Conservation (phyloP, 768 basidiomycete species). For the Mycena albidolilacea region DNA sequence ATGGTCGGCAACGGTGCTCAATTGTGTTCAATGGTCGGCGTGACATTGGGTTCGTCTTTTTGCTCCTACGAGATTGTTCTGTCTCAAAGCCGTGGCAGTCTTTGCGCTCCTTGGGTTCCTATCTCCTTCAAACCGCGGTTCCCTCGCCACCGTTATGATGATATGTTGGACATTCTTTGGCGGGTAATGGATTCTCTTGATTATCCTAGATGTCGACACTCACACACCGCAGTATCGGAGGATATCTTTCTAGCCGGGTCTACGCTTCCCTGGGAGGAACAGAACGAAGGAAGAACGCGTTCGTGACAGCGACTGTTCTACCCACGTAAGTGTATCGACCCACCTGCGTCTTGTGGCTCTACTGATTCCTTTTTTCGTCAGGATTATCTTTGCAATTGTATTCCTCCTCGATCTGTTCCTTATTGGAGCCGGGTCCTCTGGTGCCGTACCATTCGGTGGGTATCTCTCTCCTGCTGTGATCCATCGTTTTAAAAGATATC, state of each 20-base stretch:
- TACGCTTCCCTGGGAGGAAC: slow-evolving; percentile 87
- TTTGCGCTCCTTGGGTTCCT: slow-evolving; percentile 88
- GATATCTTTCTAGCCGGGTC: slow-evolving; percentile 88
- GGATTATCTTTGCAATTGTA: slow-evolving; percentile 86
- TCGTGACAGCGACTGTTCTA: slow-evolving; percentile 89
- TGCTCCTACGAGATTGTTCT: not conserved
- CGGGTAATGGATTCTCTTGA: slow-evolving; percentile 60
- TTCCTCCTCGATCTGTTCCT: slow-evolving; percentile 95
- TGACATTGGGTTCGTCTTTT: slow-evolving; percentile 79
- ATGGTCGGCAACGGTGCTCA: slow-evolving; percentile 94
- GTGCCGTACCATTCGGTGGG: slow-evolving; percentile 94
- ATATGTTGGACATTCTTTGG: slow-evolving; percentile 96
- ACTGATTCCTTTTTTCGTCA: slow-evolving; percentile 47
- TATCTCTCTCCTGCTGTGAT: not conserved
- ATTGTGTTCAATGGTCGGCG: slow-evolving; percentile 86
- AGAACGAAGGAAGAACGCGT: slow-evolving; percentile 85
- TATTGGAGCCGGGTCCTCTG: slow-evolving; percentile 87
- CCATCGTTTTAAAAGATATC: not conserved
- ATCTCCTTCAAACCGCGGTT: slow-evolving; percentile 95
- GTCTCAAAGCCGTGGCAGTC: slow-evolving; percentile 23
- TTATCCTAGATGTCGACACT: slow-evolving; percentile 18
- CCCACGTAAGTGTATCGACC: slow-evolving; percentile 74
- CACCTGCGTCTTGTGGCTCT: not conserved
- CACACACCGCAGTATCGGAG: slow-evolving; percentile 73
- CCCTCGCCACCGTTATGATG: slow-evolving; percentile 94